Conservation (phyloP, 441 rosid species). For the Iberis amara region DNA sequence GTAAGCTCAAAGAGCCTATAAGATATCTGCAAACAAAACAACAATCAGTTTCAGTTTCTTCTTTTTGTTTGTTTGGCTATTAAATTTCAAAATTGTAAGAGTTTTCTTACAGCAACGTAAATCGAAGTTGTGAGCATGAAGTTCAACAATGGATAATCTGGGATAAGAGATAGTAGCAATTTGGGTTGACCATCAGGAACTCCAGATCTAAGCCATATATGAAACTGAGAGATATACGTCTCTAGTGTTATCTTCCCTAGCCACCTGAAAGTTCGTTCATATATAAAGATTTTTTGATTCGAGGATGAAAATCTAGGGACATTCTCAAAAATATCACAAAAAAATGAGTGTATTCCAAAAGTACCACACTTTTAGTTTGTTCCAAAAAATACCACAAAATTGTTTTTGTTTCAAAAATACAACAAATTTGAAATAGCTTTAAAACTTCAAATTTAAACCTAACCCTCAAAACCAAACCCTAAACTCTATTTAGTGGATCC, state of each 20-base stretch:
- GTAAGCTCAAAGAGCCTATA: slow-evolving; percentile 61
- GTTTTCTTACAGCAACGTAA: slow-evolving; percentile 53
- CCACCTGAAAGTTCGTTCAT: slow-evolving; percentile 45
- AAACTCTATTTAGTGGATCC: no score
- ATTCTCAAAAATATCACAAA: no score
- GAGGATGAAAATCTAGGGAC: no score
- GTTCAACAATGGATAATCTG: slow-evolving; percentile 66
- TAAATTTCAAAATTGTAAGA: background rate
- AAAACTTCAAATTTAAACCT: no score
- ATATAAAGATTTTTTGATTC: background rate
- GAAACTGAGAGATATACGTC: slow-evolving; percentile 79
- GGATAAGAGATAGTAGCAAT: slow-evolving; percentile 61
- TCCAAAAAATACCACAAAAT: no score
- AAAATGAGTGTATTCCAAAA: no score
- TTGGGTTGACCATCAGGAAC: slow-evolving; percentile 72
- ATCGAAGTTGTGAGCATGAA: slow-evolving; percentile 68
- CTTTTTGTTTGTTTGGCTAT: background rate
- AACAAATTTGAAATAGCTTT: no score
- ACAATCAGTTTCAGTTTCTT: slow-evolving; percentile 21
- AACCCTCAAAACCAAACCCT: no score
- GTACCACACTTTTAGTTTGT: no score
- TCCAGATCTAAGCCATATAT: slow-evolving; percentile 72
- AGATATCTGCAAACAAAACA: slow-evolving; percentile 43
- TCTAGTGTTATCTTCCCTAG: slow-evolving; percentile 78
- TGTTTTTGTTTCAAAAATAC: no score